Conservation (phyloP, 129 eudicot genomes). For the Dittrichia graveolens region DNA sequence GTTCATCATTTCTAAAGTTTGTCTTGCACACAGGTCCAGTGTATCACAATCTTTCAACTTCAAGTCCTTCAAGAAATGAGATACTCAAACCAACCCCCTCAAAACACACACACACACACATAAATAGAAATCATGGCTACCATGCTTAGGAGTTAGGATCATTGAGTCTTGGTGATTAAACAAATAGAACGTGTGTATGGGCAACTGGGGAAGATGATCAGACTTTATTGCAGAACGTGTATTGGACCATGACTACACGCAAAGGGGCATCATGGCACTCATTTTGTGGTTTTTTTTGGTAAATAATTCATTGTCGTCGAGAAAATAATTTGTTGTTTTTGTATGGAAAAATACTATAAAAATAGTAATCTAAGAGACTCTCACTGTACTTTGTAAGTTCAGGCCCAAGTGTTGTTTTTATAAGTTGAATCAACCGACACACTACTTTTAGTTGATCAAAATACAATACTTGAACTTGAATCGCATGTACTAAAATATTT, state of each 20-base stretch:
- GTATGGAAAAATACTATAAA: too few species aligned
- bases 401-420: too few species aligned
- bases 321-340: too few species aligned
- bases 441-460: too few species aligned
- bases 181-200: slow-evolving; percentile 24
- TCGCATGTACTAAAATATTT: too few species aligned
- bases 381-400: too few species aligned
- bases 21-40: neutral
- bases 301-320: neutral
- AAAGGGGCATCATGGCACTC: slow-evolving; percentile 33
- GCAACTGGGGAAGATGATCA: slow-evolving; percentile 27
- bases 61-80: slow-evolving; percentile 11
- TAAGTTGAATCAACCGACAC: too few species aligned
- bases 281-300: neutral
- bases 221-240: slow-evolving; percentile 34
- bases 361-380: too few species aligned
- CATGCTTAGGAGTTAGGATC: slow-evolving; percentile 4
- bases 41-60: neutral
- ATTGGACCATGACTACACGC: slow-evolving; percentile 35
- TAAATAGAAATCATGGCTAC: slow-evolving; percentile 30
- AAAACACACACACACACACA: neutral
- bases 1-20: slow-evolving; percentile 1
- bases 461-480: too few species aligned
- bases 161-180: slow-evolving; percentile 26
- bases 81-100: neutral